Base-by-base conservation (phyloP, 148 eudicot species). In the Nepenthes gracilis region DNA sequence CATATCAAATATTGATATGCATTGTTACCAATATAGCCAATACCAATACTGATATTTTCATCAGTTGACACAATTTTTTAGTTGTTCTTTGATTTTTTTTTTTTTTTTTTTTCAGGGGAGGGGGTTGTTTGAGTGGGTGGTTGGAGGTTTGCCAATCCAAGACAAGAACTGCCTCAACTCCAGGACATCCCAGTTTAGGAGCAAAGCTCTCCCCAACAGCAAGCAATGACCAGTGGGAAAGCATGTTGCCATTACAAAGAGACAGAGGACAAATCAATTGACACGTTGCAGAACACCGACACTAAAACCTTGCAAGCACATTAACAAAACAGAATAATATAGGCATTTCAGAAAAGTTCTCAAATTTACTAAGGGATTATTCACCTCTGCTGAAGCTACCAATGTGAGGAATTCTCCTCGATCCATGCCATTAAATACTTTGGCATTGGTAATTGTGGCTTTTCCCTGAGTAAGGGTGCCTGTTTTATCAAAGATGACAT, bases 351-450 rank as follows among this genome's bases (percentile, higher is more conserved):
- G 12, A 11, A 14, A 52, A 52, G 6, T 14, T 14, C 23, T 52
- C 6, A 13, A 5, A 14, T 5, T 7, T 11, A 3, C 23, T 23
- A 32, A 35, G 33, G 1, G n/a, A 66, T 34, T 34, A 67, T 58
- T 68, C 69, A 88, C 98, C 96, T 93, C 98, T 36, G 98, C 98
- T 12, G 98, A 93, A 82, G 98, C 98, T 55, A 93, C 98, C 81
- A 93, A 67, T 55, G 78, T 88, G 34, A 93, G 84, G 71, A 93
- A 93, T 60, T 89, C 84, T 66, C 95, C 98, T 62, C 87, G 91
- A 67, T 86, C 87, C 96, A 88, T 88, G 75, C 72, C 85, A 36
- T 78, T 72, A 67, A 86, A 86, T 53, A 84, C 77, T 81, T 75
- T 93, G 54, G 83, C 86, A 73, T 81, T 70, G 50, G 96, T 84